Conservation (phyloP, 2,329 filamentous ascomycete species). For the Dactylellina drechsleri region DNA sequence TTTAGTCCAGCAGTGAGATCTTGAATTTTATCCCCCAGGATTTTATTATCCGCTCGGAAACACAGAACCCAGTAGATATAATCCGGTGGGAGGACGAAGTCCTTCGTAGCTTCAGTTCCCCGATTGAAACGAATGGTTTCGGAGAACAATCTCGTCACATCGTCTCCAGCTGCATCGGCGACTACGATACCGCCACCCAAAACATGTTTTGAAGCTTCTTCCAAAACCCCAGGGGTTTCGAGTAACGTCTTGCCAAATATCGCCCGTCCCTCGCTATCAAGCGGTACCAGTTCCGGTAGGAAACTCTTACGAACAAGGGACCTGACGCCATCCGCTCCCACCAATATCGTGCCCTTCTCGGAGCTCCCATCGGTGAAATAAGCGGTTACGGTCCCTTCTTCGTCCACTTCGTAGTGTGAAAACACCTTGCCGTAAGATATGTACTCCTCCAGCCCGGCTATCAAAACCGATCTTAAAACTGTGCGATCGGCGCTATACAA, state of each 20-base stretch:
- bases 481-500: conserved; percentile 27
- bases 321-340: conserved; percentile 19
- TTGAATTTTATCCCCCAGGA: background rate
- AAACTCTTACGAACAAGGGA: conserved; percentile 18
- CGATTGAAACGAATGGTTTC: conserved; percentile 29
- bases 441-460: conserved; percentile 15
- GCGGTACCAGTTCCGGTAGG: conserved; percentile 11
- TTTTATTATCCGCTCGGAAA: conserved; percentile 11
- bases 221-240: conserved; percentile 9
- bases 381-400: background rate
- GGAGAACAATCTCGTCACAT: conserved; percentile 14
- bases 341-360: conserved; percentile 11
- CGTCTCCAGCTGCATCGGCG: background rate
- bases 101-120: conserved; percentile 4
- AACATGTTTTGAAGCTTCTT: conserved; percentile 2
- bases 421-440: conserved; percentile 34
- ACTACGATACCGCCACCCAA: conserved; percentile 14
- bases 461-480: conserved; percentile 15
- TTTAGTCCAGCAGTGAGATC: background rate
- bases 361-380: conserved; percentile 22
- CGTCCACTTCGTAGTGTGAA: conserved; percentile 18
- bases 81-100: conserved; percentile 20
- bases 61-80: conserved; percentile 36
- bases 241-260: conserved; percentile 34
- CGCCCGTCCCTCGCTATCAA: conserved; percentile 35